These are phyloP conservation scores for Kodamaea derodonti DNA, from an alignment of 1,139 yeast genomes.

Conservation along the genomic window DNA sequence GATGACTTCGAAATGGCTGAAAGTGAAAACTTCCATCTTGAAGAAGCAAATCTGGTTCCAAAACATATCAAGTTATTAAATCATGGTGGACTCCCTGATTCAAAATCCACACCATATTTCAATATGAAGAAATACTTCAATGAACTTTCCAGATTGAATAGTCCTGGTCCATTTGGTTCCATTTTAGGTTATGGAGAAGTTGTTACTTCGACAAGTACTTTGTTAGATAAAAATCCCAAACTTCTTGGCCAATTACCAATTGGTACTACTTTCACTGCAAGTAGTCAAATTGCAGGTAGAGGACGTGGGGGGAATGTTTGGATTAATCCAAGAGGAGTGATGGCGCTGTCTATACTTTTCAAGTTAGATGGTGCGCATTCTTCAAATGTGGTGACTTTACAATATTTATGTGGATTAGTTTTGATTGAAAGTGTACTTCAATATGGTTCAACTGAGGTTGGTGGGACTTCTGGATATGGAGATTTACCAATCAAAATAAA, in stretches of 20 bases:
- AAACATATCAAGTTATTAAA: conserved; percentile 52
- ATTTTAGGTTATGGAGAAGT: conserved; percentile 78
- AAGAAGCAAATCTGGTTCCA: conserved; percentile 51
- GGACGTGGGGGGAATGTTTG: conserved; percentile 96
- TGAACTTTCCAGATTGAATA: conserved; percentile 32
- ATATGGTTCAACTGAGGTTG: conserved; percentile 47
- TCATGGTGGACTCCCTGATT: conserved; percentile 41
- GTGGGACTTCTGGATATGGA: conserved; percentile 55
- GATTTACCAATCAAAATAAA: conserved; percentile 78
- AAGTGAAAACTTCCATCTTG: conserved; percentile 12
- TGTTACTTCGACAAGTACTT: conserved; percentile 78
- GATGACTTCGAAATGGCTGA: conserved; percentile 18
- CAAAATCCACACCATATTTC: conserved; percentile 65
- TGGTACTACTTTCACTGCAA: conserved; percentile 71
- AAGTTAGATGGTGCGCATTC: conserved; percentile 43
- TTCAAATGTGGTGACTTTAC: conserved; percentile 66
- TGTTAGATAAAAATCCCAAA: conserved; percentile 68
- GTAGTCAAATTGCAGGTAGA: conserved; percentile 83
- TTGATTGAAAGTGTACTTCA: conserved; percentile 70
- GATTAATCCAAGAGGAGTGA: conserved; percentile 91
- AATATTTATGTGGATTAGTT: conserved; percentile 82
- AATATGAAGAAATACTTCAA: conserved; percentile 55
- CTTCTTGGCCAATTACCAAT: conserved; percentile 60
- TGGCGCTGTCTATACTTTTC: conserved; percentile 74
- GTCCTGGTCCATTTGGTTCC: conserved; percentile 47